Evolutionary conservation across 2,329 filamentous ascomycete genomes (phyloP), one percentile per base, ranked within the genome.

Genomic region (Aspergillus persii): DNA sequence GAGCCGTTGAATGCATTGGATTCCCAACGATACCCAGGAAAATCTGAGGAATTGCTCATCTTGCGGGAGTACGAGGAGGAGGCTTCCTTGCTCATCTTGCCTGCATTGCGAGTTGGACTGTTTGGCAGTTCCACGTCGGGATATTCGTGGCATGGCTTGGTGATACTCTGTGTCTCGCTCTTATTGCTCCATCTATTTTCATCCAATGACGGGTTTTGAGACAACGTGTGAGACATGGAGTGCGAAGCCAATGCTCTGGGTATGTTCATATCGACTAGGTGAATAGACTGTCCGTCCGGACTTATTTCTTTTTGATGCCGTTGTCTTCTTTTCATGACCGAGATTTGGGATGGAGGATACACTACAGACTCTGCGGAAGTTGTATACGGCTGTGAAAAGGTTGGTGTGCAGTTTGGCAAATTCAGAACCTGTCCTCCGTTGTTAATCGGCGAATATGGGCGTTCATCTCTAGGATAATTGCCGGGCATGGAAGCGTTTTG

Each of bases 231-330:
- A 41, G 71, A 66, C 11, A 64, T 59, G 15, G 63, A 64, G 26
- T 65, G 60, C 9, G 68, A 69, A 6, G 65, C 68, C 7, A 73
- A 65, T 41, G 61, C 61, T 31, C 66, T 63, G 2, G 71, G 66
- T 44, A 74, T 74, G 39, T 68, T 66, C 56, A 74, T 60, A 15
- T 71, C 70, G 27, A 57, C 63, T 18, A 73, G 60, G 41, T 73
- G 68, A 41, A 73, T 54, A 12, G 69, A 66, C 27, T 60, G 62
- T 12, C 51, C 44, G 48, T 69, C 69, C 2, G 61, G 52, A 30
- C 55, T 31, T n/a, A 64, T 59, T 18, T 60, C 57, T 29, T 36
- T 48, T 33, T 62, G 53, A 8, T 60, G 58, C 27, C 51, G 61
- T 5, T 62, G 65, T 50, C 68, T 61, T 59, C 58, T 70, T 58